Conservation (phyloP, 345 rosid species). For the Laguncularia racemosa region DNA sequence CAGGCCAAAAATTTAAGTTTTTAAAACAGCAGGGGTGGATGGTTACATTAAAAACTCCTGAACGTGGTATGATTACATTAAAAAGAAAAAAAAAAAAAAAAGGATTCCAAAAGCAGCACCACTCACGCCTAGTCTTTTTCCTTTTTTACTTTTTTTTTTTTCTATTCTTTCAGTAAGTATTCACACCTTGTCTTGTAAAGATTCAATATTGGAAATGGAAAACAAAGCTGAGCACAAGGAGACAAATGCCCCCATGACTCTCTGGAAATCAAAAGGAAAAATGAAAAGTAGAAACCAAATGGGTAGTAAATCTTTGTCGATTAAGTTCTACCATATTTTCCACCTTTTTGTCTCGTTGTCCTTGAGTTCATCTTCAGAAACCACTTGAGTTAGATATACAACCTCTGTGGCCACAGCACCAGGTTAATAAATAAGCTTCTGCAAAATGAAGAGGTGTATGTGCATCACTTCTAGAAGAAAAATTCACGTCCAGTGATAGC, state of each 20-base stretch:
- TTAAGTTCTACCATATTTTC: constrained; percentile 65
- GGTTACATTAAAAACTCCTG: constrained; percentile 31
- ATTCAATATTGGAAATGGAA: neutral
- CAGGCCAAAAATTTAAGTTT: too few species aligned
- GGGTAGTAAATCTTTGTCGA: neutral
- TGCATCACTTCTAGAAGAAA: too few species aligned
- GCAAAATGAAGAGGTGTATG: constrained; percentile 10
- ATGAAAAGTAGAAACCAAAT: too few species aligned
- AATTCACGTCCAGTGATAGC: too few species aligned
- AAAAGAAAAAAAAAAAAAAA: constrained; percentile 11
- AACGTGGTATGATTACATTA: constrained; percentile 83
- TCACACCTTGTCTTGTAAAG: too few species aligned
- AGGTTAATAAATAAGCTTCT: constrained; percentile 81
- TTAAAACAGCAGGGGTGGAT: too few species aligned
- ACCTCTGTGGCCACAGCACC: constrained; percentile 64
- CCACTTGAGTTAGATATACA: constrained; percentile 87
- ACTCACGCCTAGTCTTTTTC: too few species aligned
- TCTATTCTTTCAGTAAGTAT: too few species aligned
- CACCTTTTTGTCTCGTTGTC: constrained; percentile 82
- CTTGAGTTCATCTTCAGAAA: constrained; percentile 63
- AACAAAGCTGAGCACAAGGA: constrained; percentile 35
- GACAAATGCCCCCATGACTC: constrained; percentile 31
- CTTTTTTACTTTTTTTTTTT: too few species aligned
- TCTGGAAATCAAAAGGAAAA: neutral
- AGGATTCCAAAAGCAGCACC: too few species aligned